phyloP scores from a whole-genome alignment of 441 rosid genomes.

The Brassica hybrid region DNA sequence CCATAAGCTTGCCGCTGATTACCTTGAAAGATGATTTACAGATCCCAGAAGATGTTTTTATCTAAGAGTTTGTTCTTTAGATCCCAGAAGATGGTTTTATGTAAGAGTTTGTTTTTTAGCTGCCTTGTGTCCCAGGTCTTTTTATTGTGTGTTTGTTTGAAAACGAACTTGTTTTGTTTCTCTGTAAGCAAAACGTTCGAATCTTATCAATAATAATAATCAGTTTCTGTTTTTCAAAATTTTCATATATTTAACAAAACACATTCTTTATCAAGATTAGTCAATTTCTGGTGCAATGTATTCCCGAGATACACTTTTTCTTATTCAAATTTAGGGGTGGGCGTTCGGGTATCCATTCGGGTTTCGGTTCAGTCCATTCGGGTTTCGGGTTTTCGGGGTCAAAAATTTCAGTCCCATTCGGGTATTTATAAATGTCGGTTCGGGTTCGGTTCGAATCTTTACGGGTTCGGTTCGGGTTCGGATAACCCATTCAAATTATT shows the following conservation, averaged over 20 bases:
- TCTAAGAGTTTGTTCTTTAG: neutral
- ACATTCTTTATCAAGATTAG: neutral
- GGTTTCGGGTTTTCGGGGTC: no score
- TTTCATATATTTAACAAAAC: neutral
- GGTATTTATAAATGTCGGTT: no score
- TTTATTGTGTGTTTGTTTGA: constrained; percentile 3
- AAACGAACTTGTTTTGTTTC: constrained; percentile 25
- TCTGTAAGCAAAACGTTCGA: constrained; percentile 1
- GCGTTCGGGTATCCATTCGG: no score
- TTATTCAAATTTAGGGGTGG: no score
- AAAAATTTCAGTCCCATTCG: no score
- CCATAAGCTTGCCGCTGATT: constrained; percentile 9
- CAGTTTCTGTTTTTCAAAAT: neutral
- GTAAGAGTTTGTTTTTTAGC: neutral
- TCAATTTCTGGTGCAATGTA: neutral
- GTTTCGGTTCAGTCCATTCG: no score
- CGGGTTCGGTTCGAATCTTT: no score
- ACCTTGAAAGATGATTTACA: neutral
- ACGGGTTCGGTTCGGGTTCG: no score
- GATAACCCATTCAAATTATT: no score
- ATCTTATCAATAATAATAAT: neutral
- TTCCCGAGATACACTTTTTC: no score
- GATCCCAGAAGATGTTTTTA: neutral
- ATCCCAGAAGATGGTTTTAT: no score
- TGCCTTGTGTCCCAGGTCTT: neutral